A percentile compares a stretch with the other conserved stretches of the same genome.
These are phyloP conservation scores for Sphagnurus paluster DNA, from an alignment of 1,284 basidiomycete genomes.

Conservation along the genomic window DNA sequence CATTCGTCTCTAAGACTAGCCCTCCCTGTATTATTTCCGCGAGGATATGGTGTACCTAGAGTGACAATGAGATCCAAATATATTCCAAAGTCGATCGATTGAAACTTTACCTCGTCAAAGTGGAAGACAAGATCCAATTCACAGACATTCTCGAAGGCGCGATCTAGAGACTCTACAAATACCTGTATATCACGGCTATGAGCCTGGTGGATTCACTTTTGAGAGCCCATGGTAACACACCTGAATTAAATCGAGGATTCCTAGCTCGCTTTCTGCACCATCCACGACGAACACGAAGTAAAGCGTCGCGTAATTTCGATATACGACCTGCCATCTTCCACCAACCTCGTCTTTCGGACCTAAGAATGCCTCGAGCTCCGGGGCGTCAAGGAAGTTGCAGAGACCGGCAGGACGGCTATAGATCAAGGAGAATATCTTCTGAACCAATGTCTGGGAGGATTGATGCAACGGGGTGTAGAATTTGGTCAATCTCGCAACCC, in stretches of 20 bases:
- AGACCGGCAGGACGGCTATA: slow-evolving; percentile 73
- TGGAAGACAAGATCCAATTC: slow-evolving; percentile 98
- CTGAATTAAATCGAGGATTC: slow-evolving; percentile 96
- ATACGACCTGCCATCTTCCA: slow-evolving; percentile 76
- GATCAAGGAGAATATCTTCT: slow-evolving; percentile 85
- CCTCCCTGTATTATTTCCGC: slow-evolving; percentile 97
- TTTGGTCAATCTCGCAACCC: slow-evolving; percentile 91
- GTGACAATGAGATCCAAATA: slow-evolving; percentile 5
- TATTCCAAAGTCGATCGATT: not conserved
- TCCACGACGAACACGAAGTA: slow-evolving; percentile 99
- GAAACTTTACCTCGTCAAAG: slow-evolving; percentile 85
- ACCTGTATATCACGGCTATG: slow-evolving; percentile 50
- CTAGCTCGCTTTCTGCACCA: slow-evolving; percentile 92
- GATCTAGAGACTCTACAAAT: slow-evolving; percentile 95
- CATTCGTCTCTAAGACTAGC: slow-evolving; percentile 96
- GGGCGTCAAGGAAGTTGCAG: slow-evolving; percentile 94
- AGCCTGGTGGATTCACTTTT: not conserved
- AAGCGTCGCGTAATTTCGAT: slow-evolving; percentile 90
- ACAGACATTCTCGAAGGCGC: slow-evolving; percentile 98
- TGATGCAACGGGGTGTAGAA: slow-evolving; percentile 91
- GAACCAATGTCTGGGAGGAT: slow-evolving; percentile 70
- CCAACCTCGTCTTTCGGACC: slow-evolving; percentile 55
- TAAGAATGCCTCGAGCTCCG: slow-evolving; percentile 80
- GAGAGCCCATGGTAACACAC: slow-evolving; percentile 44
- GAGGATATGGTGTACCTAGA: slow-evolving; percentile 90